Evolutionary conservation across 257 asterid species (phyloP).

Genomic region (Plantago major): DNA sequence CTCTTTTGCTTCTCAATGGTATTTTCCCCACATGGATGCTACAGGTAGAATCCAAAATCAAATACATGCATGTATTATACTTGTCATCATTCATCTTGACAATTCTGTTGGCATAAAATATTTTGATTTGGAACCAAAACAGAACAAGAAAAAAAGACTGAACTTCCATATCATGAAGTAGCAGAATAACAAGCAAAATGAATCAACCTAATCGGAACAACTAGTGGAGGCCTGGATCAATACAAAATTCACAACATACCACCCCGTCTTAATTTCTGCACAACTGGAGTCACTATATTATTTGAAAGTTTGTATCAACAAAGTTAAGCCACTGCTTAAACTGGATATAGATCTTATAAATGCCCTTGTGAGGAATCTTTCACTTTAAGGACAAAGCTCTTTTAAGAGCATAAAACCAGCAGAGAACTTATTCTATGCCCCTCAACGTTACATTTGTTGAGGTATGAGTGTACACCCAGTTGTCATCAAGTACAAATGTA

Average conservation of each 20-base stretch:
- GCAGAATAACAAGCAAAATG: slow-evolving; percentile 10
- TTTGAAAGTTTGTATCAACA: not conserved
- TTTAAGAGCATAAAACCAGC: slow-evolving; percentile 20
- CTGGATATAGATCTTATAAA: too few relatives aligned
- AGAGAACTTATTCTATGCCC: slow-evolving; percentile 26
- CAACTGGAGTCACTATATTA: slow-evolving; percentile 6
- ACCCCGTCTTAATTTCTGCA: slow-evolving; percentile 1
- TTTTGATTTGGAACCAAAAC: not conserved
- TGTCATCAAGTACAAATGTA: not conserved
- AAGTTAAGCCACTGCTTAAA: slow-evolving; percentile 10
- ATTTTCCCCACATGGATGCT: not conserved
- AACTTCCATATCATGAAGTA: slow-evolving; percentile 1
- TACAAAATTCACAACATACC: not conserved
- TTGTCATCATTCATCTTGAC: slow-evolving; percentile 8
- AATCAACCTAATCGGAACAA: slow-evolving; percentile 6
- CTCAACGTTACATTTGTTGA: slow-evolving; percentile 13
- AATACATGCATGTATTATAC: not conserved
- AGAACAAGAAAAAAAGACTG: not conserved
- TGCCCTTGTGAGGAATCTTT: slow-evolving; percentile 18
- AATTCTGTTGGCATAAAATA: not conserved
- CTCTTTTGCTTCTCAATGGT: not conserved
- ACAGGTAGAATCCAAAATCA: not conserved
- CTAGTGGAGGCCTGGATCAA: slow-evolving; percentile 5
- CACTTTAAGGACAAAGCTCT: slow-evolving; percentile 21
- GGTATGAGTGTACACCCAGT: slow-evolving; percentile 5